Evolutionary conservation across 164 flowering plant genomes (phyloP).

Genomic region (Tinospora cordifolia): DNA sequence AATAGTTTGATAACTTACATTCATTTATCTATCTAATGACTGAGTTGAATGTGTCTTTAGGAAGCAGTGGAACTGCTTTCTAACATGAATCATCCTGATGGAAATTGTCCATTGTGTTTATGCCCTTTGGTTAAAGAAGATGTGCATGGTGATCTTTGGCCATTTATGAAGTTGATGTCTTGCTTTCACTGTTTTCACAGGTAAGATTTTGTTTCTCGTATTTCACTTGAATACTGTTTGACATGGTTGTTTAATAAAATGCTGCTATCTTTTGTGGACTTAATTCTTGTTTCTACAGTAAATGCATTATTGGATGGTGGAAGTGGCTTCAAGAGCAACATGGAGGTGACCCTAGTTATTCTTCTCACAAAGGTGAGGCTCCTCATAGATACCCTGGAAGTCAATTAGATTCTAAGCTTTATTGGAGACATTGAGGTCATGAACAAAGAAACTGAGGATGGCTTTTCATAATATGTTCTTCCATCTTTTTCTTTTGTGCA

Average conservation of each 20-base stretch:
- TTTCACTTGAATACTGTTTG: neutral
- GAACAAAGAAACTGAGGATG: no score
- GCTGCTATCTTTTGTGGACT: neutral
- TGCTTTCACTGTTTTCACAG: conserved; percentile 96
- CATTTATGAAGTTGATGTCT: conserved; percentile 98
- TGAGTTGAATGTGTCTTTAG: conserved; percentile 25
- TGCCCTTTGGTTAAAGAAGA: conserved; percentile 55
- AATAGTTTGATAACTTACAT: neutral
- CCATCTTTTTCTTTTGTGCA: no score
- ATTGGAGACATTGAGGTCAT: no score
- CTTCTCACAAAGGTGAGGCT: conserved; percentile 16
- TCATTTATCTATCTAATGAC: conserved; percentile 1
- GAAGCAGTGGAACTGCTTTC: conserved; percentile 84
- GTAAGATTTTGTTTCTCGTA: conserved; percentile 21
- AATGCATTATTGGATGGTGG: conserved; percentile 91
- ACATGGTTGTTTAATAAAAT: neutral
- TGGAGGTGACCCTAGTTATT: conserved; percentile 16
- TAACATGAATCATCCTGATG: conserved; percentile 89
- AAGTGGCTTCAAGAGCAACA: conserved; percentile 58
- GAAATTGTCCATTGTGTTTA: conserved; percentile 84
- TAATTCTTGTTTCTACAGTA: conserved; percentile 37
- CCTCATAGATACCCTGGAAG: conserved; percentile 16
- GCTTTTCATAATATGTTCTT: no score
- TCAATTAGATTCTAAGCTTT: conserved; percentile 36
- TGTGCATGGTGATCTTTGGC: conserved; percentile 23